A percentile compares a stretch with the other conserved stretches of the same genome.
Conservation (phyloP, 2,329 filamentous ascomycete genomes). For the Hypoxylon rubiginosum region DNA sequence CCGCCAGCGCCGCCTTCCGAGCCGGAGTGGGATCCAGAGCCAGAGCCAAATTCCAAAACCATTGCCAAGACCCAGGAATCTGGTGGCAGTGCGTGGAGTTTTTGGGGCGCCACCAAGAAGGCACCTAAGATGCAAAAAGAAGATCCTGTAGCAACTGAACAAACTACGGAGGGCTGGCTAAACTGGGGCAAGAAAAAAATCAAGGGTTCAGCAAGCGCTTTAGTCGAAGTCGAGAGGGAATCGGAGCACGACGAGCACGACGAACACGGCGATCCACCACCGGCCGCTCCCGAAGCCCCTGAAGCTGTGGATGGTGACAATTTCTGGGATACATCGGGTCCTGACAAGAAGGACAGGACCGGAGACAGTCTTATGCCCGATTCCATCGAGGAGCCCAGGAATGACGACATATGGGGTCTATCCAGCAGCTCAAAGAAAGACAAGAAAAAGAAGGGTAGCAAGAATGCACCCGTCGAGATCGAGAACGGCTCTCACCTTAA, state of each 20-base stretch:
- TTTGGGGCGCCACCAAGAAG: constrained; percentile 69
- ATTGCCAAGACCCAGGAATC: constrained; percentile 55
- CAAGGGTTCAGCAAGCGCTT: constrained; percentile 40
- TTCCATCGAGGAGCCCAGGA: constrained; percentile 59
- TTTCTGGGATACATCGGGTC: constrained; percentile 41
- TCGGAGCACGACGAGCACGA: constrained; percentile 23
- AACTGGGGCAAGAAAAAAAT: constrained; percentile 52
- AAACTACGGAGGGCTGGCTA: constrained; percentile 39
- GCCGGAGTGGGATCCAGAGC: constrained; percentile 47
- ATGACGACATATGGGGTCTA: constrained; percentile 56
- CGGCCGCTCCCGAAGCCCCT: constrained; percentile 40
- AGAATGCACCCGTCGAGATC: constrained; percentile 64
- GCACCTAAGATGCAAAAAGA: constrained; percentile 51
- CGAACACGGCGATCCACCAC: constrained; percentile 7
- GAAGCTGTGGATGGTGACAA: constrained; percentile 40
- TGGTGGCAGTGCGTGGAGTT: constrained; percentile 64
- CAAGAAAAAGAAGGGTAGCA: constrained; percentile 66
- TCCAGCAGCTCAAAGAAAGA: constrained; percentile 59
- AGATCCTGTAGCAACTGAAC: constrained; percentile 24
- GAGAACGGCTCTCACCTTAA: constrained; percentile 62
- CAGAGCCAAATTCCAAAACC: constrained; percentile 43
- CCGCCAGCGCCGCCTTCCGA: constrained; percentile 38
- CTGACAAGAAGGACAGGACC: constrained; percentile 46
- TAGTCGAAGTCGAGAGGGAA: constrained; percentile 45
- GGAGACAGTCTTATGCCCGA: constrained; percentile 56